Percentiles rank a stretch among this genome's conserved stretches.
These are phyloP conservation scores for Fusarium subtropicale DNA, from an alignment of 2,329 filamentous ascomycete species.

Conservation along the genomic window DNA sequence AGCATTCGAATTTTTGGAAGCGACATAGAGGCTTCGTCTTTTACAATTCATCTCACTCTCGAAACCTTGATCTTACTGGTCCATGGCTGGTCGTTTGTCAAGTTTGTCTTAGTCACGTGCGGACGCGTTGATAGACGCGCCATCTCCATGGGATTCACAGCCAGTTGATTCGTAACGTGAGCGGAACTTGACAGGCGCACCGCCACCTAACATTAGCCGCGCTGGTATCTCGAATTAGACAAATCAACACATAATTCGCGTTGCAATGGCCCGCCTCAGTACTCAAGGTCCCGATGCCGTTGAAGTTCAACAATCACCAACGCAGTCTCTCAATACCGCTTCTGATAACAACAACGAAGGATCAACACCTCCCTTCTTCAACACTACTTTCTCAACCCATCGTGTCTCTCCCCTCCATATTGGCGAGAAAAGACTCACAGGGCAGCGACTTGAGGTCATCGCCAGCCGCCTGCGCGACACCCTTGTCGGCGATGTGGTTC, in stretches of 20 bases:
- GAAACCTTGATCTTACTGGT: background rate
- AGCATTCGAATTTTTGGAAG: background rate
- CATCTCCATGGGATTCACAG: background rate
- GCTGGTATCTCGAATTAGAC: background rate
- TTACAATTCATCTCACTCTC: background rate
- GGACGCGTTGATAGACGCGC: slow-evolving; percentile 5
- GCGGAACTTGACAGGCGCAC: background rate
- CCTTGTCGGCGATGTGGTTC: slow-evolving; percentile 69
- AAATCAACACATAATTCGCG: background rate
- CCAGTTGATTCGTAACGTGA: background rate
- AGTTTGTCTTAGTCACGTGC: background rate
- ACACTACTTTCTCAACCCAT: slow-evolving; percentile 69
- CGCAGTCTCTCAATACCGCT: slow-evolving; percentile 26
- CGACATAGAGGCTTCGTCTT: background rate
- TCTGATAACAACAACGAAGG: slow-evolving; percentile 26
- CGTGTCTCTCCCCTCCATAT: slow-evolving; percentile 66
- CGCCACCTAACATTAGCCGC: background rate
- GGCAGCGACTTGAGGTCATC: slow-evolving; percentile 56
- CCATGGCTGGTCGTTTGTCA: background rate
- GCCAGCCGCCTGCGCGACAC: slow-evolving; percentile 64
- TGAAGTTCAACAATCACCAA: slow-evolving; percentile 34
- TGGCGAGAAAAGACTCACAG: slow-evolving; percentile 55
- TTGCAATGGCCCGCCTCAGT: slow-evolving; percentile 42
- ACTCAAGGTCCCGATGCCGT: slow-evolving; percentile 31
- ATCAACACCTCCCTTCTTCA: slow-evolving; percentile 61